Evolutionary conservation across 305 asterid genomes (phyloP), one percentile per base, ranked within the genome.

Genomic region (Fraxinus velutina): DNA sequence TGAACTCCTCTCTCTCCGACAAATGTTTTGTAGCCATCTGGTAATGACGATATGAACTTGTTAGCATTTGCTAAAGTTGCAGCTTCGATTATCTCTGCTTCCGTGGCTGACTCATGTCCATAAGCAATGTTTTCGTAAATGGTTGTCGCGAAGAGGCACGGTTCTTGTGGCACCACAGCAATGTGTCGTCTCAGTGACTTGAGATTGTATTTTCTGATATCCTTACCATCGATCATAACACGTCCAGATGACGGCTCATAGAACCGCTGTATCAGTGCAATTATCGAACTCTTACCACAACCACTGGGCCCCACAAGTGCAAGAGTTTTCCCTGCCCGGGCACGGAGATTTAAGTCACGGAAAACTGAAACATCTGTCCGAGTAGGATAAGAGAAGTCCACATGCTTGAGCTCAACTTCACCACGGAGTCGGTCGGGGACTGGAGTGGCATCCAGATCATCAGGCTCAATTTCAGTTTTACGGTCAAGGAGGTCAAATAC

Each of bases 261-360:
- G 88, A 94, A 93, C 79, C 99, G 83, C 81, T 93, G 94, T 5
- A 91, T 86, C 1, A 96, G 93, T 3, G 98, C 76, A 47, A 94
- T 88, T 52, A 93, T 91, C 0, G 99, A 93, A 80, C 98, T 96
- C 86, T 96, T 96, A 0, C 99, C 99, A 13, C 93, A 92, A 5
- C 99, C 99, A n/a, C 99, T 96, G 0, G 98, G 98, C 0, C 99
- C 99, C 1, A 96, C 98, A 0, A 96, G 98, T 13, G 99, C 99
- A 1, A 96, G 89, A 0, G 97, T 92, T 78, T 94, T 94, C 77
- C 99, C 97, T 0, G 98, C 97, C 10, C 98, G 91, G 2, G 97
- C 99, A 1, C 97, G 97, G 1, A 96, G 93, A 78, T 82, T 89
- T 7, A 96, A 79, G 52, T 96, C 99, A 0, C 91, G 88, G 88